A percentile compares a stretch with the other conserved stretches of the same genome.
phyloP scores from a whole-genome alignment of 179 eudicot species.

The Beta corolliflora region DNA sequence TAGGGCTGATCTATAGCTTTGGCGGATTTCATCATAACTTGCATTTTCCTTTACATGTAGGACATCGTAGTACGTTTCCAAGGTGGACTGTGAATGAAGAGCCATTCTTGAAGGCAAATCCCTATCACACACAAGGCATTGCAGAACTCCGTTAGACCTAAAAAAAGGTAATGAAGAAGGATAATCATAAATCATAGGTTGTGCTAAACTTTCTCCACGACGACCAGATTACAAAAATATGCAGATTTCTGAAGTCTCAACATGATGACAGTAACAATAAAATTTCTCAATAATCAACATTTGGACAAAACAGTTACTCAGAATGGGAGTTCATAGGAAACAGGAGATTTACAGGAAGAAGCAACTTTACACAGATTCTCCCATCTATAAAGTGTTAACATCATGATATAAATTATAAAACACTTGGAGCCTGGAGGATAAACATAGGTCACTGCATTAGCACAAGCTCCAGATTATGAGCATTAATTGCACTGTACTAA shows the following conservation, averaged over 20 bases:
- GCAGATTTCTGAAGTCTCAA: too few relatives aligned
- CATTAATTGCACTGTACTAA: neutral
- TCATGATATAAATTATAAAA: neutral
- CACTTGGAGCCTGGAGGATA: neutral
- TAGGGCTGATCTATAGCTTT: constrained; percentile 63
- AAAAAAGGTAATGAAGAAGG: neutral
- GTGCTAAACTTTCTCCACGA: too few relatives aligned
- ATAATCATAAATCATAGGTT: too few relatives aligned
- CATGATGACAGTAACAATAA: too few relatives aligned
- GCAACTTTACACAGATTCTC: neutral
- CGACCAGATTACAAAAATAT: too few relatives aligned
- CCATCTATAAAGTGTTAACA: neutral
- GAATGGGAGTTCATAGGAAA: neutral
- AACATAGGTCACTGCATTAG: neutral
- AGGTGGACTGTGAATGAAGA: constrained; percentile 24
- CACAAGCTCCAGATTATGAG: neutral
- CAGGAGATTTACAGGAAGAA: neutral
- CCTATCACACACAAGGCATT: constrained; percentile 4
- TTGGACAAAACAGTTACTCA: neutral
- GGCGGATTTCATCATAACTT: constrained; percentile 66
- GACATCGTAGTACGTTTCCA: constrained; percentile 67
- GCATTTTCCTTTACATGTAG: constrained; percentile 74
- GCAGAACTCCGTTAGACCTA: constrained; percentile 8
- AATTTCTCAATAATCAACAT: neutral
- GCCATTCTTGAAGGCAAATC: constrained; percentile 30